Base-by-base conservation (phyloP, 169 alveolate species). In the Besnoitia besnoiti region DNA sequence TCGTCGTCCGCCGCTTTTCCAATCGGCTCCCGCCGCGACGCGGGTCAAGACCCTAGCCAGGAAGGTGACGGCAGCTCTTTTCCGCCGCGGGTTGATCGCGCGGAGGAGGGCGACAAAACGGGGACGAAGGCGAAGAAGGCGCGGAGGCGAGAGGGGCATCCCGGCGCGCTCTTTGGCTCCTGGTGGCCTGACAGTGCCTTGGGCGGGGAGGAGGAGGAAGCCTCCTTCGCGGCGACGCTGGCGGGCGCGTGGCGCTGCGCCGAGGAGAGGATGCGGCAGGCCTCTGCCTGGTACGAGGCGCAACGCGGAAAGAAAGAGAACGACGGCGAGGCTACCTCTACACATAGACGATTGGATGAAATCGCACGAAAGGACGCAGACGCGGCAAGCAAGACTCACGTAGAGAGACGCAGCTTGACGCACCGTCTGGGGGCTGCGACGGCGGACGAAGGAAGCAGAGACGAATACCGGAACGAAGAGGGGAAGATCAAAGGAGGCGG, bases 111-210 rank as follows among this genome's bases (percentile, higher is more conserved):
- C 3, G 39, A 30, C 44, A 5, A 30, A n/a, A 16, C 19, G 21
- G 2, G n/a, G 44, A 24, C 19, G 2, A 67, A 35, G 80, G 30
- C 46, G 2, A 35, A 35, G 80, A 14, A n/a, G 44, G 12, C 19
- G 12, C 3, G 80, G n/a, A 67, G 44, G 39, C 19, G 44, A 5
- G 80, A 30, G 80, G 80, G 80, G n/a, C 3, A 67, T 42, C 42
- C 46, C 44, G 44, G 80, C 80, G 80, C 80, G 3, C 80, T 67
- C 39, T 67, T 67, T 16, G 80, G 47, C 14, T 67, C 80, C 44
- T 67, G 80, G 80, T 67, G 80, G 80, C 80, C 80, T 7, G 80
- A 30, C 10, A 35, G 47, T 0, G 10, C 80, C 24, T 33, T 67
- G 10, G 44, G 7, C 24, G 80, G 12, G n/a, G 80, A 67, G 24